phyloP scores from a whole-genome alignment of 2,329 filamentous ascomycete genomes.

The Parastagonospora avenae region DNA sequence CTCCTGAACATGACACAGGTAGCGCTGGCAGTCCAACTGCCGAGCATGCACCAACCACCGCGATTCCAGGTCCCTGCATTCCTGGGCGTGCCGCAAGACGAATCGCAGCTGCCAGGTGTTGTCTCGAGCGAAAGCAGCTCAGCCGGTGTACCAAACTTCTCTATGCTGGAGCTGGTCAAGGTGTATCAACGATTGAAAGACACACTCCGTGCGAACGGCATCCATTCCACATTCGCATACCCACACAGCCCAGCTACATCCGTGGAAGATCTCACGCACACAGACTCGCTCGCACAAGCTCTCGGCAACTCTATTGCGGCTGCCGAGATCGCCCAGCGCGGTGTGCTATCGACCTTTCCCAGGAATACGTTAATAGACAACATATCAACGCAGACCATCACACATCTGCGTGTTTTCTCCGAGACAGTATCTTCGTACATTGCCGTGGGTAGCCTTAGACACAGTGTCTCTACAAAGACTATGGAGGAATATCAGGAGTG shows the following conservation, averaged over 20 bases:
- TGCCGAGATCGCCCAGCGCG: conserved; percentile 89
- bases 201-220: conserved; percentile 58
- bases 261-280: conserved; percentile 55
- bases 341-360: conserved; percentile 70
- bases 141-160: conserved; percentile 23
- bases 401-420: conserved; percentile 83
- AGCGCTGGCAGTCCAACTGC: conserved; percentile 24
- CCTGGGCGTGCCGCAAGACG: conserved; percentile 27
- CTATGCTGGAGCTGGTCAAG: conserved; percentile 55
- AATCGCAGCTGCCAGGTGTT: conserved; percentile 28
- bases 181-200: conserved; percentile 63
- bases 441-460: conserved; percentile 72
- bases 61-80: conserved; percentile 42
- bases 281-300: conserved; percentile 66
- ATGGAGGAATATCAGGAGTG: conserved; percentile 70
- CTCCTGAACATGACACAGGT: conserved; percentile 32
- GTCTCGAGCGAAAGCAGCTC: conserved; percentile 27
- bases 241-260: conserved; percentile 46
- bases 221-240: conserved; percentile 54
- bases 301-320: conserved; percentile 87
- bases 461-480: conserved; percentile 64
- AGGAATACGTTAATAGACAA: conserved; percentile 80
- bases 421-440: conserved; percentile 89
- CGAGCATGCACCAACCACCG: conserved; percentile 16
- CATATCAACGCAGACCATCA: conserved; percentile 81